A percentile compares a stretch with the other conserved stretches of the same genome.
phyloP scores from a whole-genome alignment of 768 basidiomycete genomes.

The Lentinula aciculospora region DNA sequence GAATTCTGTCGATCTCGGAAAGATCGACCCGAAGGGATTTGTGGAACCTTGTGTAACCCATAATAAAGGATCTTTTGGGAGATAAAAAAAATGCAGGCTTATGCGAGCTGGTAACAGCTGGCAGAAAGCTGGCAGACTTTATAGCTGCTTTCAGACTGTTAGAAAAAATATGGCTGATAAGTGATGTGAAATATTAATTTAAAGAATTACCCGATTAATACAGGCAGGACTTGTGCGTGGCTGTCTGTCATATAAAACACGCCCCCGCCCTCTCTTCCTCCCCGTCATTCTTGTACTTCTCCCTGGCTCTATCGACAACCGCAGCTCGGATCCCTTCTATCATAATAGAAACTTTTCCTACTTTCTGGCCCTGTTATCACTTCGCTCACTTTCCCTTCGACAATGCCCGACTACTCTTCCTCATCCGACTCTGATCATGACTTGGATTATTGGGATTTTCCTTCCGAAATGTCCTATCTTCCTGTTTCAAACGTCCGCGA shows the following conservation, averaged over 20 bases:
- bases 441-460: conserved; percentile 17
- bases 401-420: neutral
- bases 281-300: conserved; percentile 1
- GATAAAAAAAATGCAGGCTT: neutral
- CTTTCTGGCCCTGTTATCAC: neutral
- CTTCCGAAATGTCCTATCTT: conserved; percentile 20
- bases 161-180: neutral
- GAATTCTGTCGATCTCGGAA: neutral
- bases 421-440: conserved; percentile 13
- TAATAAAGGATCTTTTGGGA: neutral
- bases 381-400: neutral
- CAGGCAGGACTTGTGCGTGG: conserved; percentile 1
- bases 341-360: neutral
- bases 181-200: conserved; percentile 2
- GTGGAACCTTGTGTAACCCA: neutral
- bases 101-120: neutral
- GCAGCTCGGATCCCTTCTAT: neutral
- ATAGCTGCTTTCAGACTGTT: neutral
- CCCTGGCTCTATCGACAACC: neutral
- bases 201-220: conserved; percentile 4
- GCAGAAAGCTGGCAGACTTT: neutral
- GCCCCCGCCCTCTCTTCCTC: conserved; percentile 1
- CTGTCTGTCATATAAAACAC: conserved; percentile 5
- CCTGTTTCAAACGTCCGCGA: conserved; percentile 33
- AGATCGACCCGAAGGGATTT: neutral